Percentiles rank a stretch among this genome's conserved stretches.
phyloP scores from a whole-genome alignment of 306 rosid species.

The Urtica urens region DNA sequence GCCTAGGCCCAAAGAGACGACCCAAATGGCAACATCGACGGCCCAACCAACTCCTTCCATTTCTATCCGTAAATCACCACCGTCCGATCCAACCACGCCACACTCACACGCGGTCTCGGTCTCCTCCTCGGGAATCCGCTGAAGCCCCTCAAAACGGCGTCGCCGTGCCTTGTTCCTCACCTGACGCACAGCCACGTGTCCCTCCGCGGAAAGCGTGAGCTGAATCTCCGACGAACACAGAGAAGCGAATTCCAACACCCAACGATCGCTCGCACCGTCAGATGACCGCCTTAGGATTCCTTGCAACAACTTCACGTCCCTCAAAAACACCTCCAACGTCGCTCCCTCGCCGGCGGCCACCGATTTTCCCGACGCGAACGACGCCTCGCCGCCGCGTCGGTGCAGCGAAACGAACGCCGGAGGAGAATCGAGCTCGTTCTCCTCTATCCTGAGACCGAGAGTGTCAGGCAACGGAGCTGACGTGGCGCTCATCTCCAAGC shows the following conservation, averaged over 20 bases:
- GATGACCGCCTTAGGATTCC: no score
- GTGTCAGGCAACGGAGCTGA: conserved; percentile 22
- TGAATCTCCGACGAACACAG: conserved; percentile 4
- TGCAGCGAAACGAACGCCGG: conserved; percentile 33
- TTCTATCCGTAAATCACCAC: conserved; percentile 15
- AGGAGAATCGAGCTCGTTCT: conserved; percentile 20
- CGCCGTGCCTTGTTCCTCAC: conserved; percentile 17
- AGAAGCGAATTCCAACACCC: conserved; percentile 34
- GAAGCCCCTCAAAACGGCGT: conserved; percentile 2
- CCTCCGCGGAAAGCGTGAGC: conserved; percentile 35
- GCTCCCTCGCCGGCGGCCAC: conserved; percentile 28
- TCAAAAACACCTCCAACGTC: conserved; percentile 28
- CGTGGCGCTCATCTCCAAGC: background rate
- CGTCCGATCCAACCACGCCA: conserved; percentile 17
- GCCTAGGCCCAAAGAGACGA: conserved; percentile 45
- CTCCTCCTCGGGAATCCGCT: conserved; percentile 36
- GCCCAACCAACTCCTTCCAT: conserved; percentile 32
- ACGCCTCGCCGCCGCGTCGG: conserved; percentile 19
- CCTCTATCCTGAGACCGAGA: conserved; percentile 19
- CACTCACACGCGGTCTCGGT: conserved; percentile 16
- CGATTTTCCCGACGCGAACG: conserved; percentile 28
- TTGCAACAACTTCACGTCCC: conserved; percentile 32
- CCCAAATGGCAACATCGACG: conserved; percentile 50
- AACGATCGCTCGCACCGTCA: conserved; percentile 24
- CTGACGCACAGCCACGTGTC: conserved; percentile 26